These are phyloP conservation scores for Aspergillus uvarum DNA, from an alignment of 2,329 filamentous ascomycete genomes.

Conservation along the genomic window DNA sequence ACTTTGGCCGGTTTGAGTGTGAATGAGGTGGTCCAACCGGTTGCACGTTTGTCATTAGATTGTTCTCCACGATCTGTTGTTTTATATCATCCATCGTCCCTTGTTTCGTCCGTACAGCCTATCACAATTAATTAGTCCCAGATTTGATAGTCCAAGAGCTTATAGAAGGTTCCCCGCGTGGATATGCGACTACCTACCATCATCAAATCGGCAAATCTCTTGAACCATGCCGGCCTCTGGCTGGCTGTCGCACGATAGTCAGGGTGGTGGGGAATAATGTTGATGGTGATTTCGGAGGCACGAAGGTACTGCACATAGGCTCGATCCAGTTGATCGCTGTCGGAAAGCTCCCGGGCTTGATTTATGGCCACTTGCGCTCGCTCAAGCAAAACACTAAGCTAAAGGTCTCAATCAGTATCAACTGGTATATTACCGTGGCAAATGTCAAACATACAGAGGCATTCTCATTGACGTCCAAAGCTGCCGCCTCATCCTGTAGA, in stretches of 20 bases:
- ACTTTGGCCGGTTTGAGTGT: slow-evolving; percentile 10
- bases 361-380: slow-evolving; percentile 39
- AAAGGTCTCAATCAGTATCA: slow-evolving; percentile 18
- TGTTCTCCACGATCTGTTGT: slow-evolving; percentile 41
- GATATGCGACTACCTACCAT: slow-evolving; percentile 26
- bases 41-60: slow-evolving; percentile 30
- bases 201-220: slow-evolving; percentile 54
- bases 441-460: slow-evolving; percentile 29
- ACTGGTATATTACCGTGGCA: neutral
- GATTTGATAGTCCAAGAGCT: slow-evolving; percentile 13
- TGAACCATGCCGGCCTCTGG: slow-evolving; percentile 52
- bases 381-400: slow-evolving; percentile 38
- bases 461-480: slow-evolving; percentile 33
- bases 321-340: slow-evolving; percentile 56
- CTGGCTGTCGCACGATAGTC: slow-evolving; percentile 67
- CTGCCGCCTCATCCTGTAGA: slow-evolving; percentile 40
- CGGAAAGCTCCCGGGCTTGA: slow-evolving; percentile 32
- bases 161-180: neutral
- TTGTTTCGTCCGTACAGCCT: slow-evolving; percentile 43
- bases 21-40: slow-evolving; percentile 20
- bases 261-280: slow-evolving; percentile 72
- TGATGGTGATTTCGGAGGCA: slow-evolving; percentile 74
- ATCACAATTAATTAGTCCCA: neutral
- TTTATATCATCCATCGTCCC: slow-evolving; percentile 44
- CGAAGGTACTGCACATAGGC: slow-evolving; percentile 83